A percentile compares a stretch with the other conserved stretches of the same genome.
Conservation (phyloP, 1,284 basidiomycete species). For the Heterobasidion annosum region DNA sequence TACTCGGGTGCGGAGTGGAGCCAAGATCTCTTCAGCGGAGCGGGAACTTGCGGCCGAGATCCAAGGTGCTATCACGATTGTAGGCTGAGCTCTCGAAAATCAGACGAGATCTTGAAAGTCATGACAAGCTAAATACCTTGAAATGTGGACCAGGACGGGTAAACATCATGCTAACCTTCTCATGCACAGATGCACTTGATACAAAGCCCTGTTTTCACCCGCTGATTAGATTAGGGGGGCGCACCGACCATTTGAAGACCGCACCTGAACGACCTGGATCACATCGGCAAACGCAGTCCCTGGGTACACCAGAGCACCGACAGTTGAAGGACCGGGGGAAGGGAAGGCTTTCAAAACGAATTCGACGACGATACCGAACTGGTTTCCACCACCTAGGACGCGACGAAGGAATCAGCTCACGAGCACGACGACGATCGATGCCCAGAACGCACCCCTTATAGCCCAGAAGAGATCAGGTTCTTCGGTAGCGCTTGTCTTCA, state of each 20-base stretch:
- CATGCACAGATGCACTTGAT: background rate
- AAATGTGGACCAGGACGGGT: slow-evolving; percentile 15
- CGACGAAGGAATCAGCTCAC: background rate
- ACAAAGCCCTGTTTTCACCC: background rate
- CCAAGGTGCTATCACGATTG: slow-evolving; percentile 14
- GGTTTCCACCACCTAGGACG: slow-evolving; percentile 29
- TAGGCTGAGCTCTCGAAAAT: slow-evolving; percentile 12
- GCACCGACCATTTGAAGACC: background rate
- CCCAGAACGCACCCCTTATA: slow-evolving; percentile 15
- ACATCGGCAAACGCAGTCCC: slow-evolving; percentile 10
- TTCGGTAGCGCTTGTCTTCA: slow-evolving; percentile 18
- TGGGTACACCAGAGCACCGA: slow-evolving; percentile 13
- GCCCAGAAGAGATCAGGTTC: slow-evolving; percentile 31
- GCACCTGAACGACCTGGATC: slow-evolving; percentile 9
- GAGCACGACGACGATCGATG: background rate
- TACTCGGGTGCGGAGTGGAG: slow-evolving; percentile 12
- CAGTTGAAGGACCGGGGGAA: slow-evolving; percentile 13
- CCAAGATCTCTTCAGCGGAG: slow-evolving; percentile 17
- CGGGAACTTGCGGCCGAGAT: slow-evolving; percentile 16
- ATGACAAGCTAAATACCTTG: slow-evolving; percentile 8
- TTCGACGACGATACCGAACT: slow-evolving; percentile 38
- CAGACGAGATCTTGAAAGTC: background rate
- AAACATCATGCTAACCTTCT: slow-evolving; percentile 15
- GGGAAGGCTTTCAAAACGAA: slow-evolving; percentile 27
- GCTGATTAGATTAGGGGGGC: background rate